Conservation (phyloP, 805 yeast species). For the Candida berthetii region DNA sequence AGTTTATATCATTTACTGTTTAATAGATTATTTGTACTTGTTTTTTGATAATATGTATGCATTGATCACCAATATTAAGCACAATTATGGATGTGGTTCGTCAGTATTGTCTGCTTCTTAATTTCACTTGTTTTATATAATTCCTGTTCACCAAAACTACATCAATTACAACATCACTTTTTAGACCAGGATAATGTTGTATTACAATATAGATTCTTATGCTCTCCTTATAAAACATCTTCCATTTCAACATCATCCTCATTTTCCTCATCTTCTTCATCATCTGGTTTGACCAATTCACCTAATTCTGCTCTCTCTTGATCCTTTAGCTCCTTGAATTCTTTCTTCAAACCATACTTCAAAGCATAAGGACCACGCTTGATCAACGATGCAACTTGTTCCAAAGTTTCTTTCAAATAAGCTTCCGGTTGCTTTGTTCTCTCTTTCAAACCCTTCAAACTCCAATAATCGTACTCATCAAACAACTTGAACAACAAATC, state of each 20-base stretch:
- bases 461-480: conserved; percentile 96
- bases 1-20: too few species aligned
- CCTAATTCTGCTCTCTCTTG: conserved; percentile 70
- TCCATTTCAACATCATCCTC: conserved; percentile 74
- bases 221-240: conserved; percentile 32
- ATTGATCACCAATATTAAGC: too few species aligned
- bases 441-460: conserved; percentile 88
- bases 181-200: too few species aligned
- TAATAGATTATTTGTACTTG: too few species aligned
- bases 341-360: conserved; percentile 85
- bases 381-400: conserved; percentile 80
- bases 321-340: conserved; percentile 74
- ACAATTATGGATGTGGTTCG: too few species aligned
- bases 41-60: too few species aligned
- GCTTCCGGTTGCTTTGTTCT: conserved; percentile 94
- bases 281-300: conserved; percentile 30
- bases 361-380: conserved; percentile 95
- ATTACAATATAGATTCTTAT: too few species aligned
- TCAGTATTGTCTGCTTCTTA: too few species aligned
- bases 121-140: too few species aligned
- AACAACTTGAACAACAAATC: conserved; percentile 84
- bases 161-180: too few species aligned
- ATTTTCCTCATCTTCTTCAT: conserved; percentile 53
- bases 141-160: too few species aligned
- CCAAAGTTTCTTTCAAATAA: conserved; percentile 85